Percentiles rank a stretch among this genome's conserved stretches.
Conservation (phyloP, 352 stramenopile genomes). For the Peronospora tabacina region DNA sequence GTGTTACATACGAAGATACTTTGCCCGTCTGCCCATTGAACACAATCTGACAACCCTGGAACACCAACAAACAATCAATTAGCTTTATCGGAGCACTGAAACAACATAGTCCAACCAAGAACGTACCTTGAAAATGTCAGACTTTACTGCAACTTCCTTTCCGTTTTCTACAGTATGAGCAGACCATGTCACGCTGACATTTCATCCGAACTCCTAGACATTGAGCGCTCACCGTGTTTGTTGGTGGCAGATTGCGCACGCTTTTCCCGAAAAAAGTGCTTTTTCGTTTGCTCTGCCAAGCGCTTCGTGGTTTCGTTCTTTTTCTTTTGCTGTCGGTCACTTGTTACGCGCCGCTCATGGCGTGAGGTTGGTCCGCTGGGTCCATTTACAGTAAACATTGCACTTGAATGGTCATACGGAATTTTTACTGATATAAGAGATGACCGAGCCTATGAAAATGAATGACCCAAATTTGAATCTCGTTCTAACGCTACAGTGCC, state of each 20-base stretch:
- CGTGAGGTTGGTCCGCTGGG: conserved; percentile 55
- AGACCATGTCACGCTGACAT: conserved; percentile 1
- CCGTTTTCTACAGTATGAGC: conserved; percentile 8
- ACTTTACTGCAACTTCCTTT: conserved; percentile 8
- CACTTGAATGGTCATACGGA: no score
- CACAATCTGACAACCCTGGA: conserved; percentile 63
- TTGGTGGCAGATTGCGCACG: neutral
- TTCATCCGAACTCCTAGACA: conserved; percentile 4
- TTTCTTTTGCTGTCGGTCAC: conserved; percentile 21
- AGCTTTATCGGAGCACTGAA: neutral
- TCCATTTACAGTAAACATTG: conserved; percentile 75
- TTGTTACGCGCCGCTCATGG: conserved; percentile 44
- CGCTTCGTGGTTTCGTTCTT: conserved; percentile 24
- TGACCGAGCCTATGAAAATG: no score
- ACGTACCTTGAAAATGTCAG: conserved; percentile 50
- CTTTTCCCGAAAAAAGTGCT: conserved; percentile 40
- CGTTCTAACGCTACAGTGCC: no score
- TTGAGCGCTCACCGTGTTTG: conserved; percentile 7
- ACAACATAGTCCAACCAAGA: neutral
- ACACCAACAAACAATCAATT: neutral
- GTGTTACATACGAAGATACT: conserved; percentile 54
- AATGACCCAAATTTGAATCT: no score
- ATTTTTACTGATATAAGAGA: no score
- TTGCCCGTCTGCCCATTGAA: conserved; percentile 81
- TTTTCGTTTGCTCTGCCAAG: conserved; percentile 22